Evolutionary conservation across 2,329 filamentous ascomycete species (phyloP).

Genomic region (Verticillium nonalfalfae): DNA sequence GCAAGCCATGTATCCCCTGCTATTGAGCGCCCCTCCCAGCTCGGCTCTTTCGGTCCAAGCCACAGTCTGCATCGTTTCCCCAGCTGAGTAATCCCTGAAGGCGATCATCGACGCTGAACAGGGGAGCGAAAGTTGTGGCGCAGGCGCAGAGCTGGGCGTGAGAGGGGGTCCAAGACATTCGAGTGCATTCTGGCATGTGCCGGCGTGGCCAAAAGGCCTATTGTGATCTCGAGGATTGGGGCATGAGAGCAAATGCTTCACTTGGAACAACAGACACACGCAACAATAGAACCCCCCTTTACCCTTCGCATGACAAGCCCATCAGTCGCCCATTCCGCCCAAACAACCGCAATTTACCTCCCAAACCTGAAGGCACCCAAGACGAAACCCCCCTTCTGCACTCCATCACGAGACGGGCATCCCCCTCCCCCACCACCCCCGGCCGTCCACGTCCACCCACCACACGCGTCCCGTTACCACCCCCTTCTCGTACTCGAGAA

Average conservation of each 20-base stretch:
- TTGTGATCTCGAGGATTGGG: neutral
- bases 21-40: neutral
- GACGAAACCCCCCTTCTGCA: neutral
- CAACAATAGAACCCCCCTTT: neutral
- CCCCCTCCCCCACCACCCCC: neutral
- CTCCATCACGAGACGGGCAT: neutral
- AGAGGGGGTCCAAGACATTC: neutral
- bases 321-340: neutral
- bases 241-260: too few species aligned
- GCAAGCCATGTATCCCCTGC: neutral
- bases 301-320: neutral
- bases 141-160: too few species aligned
- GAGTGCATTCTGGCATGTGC: neutral
- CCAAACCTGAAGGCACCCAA: neutral
- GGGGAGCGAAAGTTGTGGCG: neutral
- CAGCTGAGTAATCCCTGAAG: slow-evolving; percentile 1
- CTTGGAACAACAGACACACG: neutral
- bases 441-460: neutral
- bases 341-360: neutral
- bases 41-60: neutral
- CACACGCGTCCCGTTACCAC: neutral
- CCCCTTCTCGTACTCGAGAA: too few species aligned
- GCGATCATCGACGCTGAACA: neutral
- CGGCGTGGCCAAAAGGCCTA: neutral
- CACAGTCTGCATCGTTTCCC: neutral